A percentile compares a stretch with the other conserved stretches of the same genome.
Conservation (phyloP, 1,139 yeast genomes). For the Candida glucosophila region DNA sequence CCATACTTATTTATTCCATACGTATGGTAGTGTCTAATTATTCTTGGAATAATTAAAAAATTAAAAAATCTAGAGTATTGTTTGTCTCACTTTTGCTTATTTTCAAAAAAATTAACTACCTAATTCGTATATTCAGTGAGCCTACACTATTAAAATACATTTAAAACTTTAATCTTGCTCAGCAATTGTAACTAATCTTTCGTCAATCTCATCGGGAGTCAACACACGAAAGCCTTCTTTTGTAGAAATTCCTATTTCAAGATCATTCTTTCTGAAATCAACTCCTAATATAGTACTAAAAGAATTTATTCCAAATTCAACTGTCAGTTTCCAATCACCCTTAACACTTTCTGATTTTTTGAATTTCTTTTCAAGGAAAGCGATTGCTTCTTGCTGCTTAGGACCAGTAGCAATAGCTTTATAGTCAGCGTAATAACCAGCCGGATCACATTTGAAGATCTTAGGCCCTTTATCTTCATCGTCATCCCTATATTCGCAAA, state of each 20-base stretch:
- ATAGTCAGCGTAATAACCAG: conserved; percentile 88
- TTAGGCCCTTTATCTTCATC: conserved; percentile 91
- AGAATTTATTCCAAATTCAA: conserved; percentile 81
- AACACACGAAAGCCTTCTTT: conserved; percentile 61
- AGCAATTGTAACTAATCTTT: conserved; percentile 85
- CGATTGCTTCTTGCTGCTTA: conserved; percentile 91
- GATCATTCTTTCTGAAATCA: conserved; percentile 86
- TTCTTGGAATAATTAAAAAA: background rate
- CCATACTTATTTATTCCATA: conserved; percentile 91
- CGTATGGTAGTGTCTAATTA: conserved; percentile 38
- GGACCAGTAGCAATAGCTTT: conserved; percentile 96
- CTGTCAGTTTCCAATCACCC: conserved; percentile 85
- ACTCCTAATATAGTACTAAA: conserved; percentile 82
- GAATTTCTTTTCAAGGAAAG: conserved; percentile 83
- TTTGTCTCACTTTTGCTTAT: conserved; percentile 1
- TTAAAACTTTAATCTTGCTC: conserved; percentile 89
- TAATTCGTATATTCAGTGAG: background rate
- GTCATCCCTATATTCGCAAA: conserved; percentile 56
- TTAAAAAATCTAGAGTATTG: conserved; percentile 1
- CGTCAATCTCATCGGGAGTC: conserved; percentile 84
- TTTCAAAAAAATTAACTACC: conserved; percentile 1
- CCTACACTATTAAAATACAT: background rate
- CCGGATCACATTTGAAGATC: conserved; percentile 91
- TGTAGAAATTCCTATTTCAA: conserved; percentile 88
- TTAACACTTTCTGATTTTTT: conserved; percentile 66